Base-by-base conservation (phyloP, 23 red algal species). In the Gracilaria caudata region DNA sequence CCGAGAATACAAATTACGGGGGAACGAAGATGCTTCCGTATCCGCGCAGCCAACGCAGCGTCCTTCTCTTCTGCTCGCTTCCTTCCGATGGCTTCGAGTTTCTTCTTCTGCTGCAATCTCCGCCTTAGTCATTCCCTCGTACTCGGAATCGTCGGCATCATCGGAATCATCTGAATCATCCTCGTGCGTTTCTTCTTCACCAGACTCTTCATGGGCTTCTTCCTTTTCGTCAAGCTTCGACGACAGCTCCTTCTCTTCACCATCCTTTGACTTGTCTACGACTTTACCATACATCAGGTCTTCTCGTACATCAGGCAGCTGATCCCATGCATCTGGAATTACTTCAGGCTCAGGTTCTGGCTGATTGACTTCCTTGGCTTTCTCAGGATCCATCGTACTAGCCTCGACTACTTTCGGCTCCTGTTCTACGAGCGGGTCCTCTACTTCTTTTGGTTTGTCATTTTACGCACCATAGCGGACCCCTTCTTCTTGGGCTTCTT, bases 1-100 rank as follows among this genome's bases (percentile, higher is more conserved):
- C 97, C 97, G 13, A 99, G 73, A 57, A 99, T 99, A 64, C 97
- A 99, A 82, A 99, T 93, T 7, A 99, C 77, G 17, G 97, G 97
- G 46, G 97, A 95, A 23, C 97, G 89, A 82, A 99, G 85, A 66
- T 86, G 78, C 19, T 95, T 90, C 0, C 86, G 60, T 25, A 73
- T 73, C 14, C 86, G 49, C 11, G 84, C 44, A 26, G 78, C 40
- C 64, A 78, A 40, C 3, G 76, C 85, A n/a, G 51, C 53, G 20
- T 59, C 68, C 46, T 71, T 71, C 72, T 45, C 64, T 28, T 79
- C 73, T 7, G 66, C 47, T 68, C 86, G 86, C 32, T 24, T 86
- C 12, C 45, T 76, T 14, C 84, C 16, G 11, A 89, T 49, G 20
- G 64, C 40, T 5, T 88, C 71, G 20, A 61, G 40, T 45, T 64